phyloP scores from a whole-genome alignment of 2,329 filamentous ascomycete species.

The Biscogniauxia sp. region DNA sequence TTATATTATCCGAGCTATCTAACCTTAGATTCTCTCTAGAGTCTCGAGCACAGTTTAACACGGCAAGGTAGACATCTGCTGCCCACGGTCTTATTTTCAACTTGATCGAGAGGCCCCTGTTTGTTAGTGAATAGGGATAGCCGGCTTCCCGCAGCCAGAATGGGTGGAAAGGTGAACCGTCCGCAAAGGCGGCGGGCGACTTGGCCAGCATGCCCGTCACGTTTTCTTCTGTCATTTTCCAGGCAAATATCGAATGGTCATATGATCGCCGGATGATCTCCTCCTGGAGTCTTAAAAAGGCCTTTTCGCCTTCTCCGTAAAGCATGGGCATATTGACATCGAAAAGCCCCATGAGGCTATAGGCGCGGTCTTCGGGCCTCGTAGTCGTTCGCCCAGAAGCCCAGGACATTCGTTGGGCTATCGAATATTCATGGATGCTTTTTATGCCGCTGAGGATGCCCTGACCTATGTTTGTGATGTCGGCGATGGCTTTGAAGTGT shows the following conservation, averaged over 20 bases:
- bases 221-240: background rate
- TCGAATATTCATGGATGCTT: slow-evolving; percentile 6
- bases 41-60: too few species aligned
- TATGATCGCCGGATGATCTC: slow-evolving; percentile 2
- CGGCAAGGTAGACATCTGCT: background rate
- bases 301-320: slow-evolving; percentile 9
- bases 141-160: too few species aligned
- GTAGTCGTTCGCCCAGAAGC: slow-evolving; percentile 6
- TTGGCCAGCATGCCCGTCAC: background rate
- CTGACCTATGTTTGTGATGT: too few species aligned
- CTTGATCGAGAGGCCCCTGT: too few species aligned
- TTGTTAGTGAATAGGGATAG: too few species aligned
- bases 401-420: slow-evolving; percentile 21
- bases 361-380: slow-evolving; percentile 7
- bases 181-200: background rate
- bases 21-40: too few species aligned
- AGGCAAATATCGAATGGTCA: slow-evolving; percentile 7
- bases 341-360: slow-evolving; percentile 10
- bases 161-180: background rate
- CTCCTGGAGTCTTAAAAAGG: slow-evolving; percentile 8
- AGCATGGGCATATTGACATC: slow-evolving; percentile 8
- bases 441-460: slow-evolving; percentile 10
- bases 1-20: too few species aligned
- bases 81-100: slow-evolving; percentile 1
- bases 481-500: too few species aligned